These are phyloP conservation scores for Aspergillus ostianus DNA, from an alignment of 495 filamentous ascomycete species.

Conservation along the genomic window DNA sequence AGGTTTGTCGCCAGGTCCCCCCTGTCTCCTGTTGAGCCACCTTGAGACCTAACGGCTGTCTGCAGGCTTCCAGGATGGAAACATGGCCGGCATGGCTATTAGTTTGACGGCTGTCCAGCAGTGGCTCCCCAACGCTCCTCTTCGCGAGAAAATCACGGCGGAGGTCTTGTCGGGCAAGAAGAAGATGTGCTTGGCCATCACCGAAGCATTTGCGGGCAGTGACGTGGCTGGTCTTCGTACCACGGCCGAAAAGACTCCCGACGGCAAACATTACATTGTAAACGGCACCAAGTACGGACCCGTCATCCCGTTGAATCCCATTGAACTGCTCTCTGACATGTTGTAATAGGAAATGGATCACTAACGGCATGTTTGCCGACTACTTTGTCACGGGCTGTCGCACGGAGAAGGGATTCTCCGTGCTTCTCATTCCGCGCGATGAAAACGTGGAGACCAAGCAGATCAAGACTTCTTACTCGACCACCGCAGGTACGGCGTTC, in stretches of 20 bases:
- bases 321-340: not conserved
- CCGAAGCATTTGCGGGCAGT: slow-evolving; percentile 84
- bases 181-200: slow-evolving; percentile 85
- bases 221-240: slow-evolving; percentile 83
- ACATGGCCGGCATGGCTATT: slow-evolving; percentile 79
- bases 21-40: not conserved
- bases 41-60: not conserved
- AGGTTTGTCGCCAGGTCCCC: slow-evolving; percentile 32
- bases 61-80: slow-evolving; percentile 53
- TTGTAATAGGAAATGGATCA: slow-evolving; percentile 75
- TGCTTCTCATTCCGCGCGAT: slow-evolving; percentile 70
- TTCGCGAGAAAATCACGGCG: slow-evolving; percentile 63
- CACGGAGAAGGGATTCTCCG: slow-evolving; percentile 78
- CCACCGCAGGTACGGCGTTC: slow-evolving; percentile 74
- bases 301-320: not conserved
- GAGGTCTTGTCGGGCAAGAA: slow-evolving; percentile 80
- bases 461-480: slow-evolving; percentile 86
- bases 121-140: slow-evolving; percentile 65
- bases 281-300: slow-evolving; percentile 69
- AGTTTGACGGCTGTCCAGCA: slow-evolving; percentile 78
- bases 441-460: slow-evolving; percentile 70
- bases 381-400: slow-evolving; percentile 82
- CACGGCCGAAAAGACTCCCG: slow-evolving; percentile 75
- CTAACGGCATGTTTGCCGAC: slow-evolving; percentile 80
- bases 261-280: slow-evolving; percentile 81